Evolutionary conservation across 805 yeast species (phyloP), one percentile per base, ranked within the genome.

Genomic region (Wickerhamiella kurtzmanii): DNA sequence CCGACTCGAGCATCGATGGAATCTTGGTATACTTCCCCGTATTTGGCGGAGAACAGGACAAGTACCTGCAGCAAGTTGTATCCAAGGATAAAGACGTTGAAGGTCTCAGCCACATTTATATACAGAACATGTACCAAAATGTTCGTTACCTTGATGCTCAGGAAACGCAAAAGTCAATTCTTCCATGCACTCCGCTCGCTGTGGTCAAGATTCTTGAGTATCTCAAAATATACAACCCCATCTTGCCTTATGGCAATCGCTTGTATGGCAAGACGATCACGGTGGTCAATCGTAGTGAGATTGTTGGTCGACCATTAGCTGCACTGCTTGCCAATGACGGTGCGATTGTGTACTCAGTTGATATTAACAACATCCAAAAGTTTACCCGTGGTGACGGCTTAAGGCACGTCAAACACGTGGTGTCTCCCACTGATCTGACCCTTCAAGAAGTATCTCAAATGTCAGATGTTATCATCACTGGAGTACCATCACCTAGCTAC

Each of bases 11-110:
- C 0, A 84, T 89, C 37, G 80, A 87, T 60, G 98, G 97, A 20
- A 92, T 92, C 54, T 87, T 92, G 83, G 89, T 92, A 15, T 92
- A 92, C 64, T 92, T 89, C 74, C 98, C 98, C 0, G 97, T 92
- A 2, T 92, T 85, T 65, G 96, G 95, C 2, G 84, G 85, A 60
- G 76, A 84, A 49, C 97, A 92, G 66, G 98, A 92, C 64, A 95
- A 84, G 65, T 92, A 92, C 63, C 66, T 92, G 48, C 97, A 92
- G 67, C 97, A 92, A 66, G 82, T 87, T 51, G 88, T 92, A 17
- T 70, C 87, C n/a, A 70, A 80, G 37, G 89, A 85, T 50, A 92
- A 92, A 63, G 98, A 92, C 59, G 97, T 92, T 20, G 98, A 92
- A 65, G 98, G 98, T 2, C 70, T 92, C 57, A 85, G 88, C 61